Conservation (phyloP, 2,329 filamentous ascomycete genomes). For the Apiospora pterosperma region DNA sequence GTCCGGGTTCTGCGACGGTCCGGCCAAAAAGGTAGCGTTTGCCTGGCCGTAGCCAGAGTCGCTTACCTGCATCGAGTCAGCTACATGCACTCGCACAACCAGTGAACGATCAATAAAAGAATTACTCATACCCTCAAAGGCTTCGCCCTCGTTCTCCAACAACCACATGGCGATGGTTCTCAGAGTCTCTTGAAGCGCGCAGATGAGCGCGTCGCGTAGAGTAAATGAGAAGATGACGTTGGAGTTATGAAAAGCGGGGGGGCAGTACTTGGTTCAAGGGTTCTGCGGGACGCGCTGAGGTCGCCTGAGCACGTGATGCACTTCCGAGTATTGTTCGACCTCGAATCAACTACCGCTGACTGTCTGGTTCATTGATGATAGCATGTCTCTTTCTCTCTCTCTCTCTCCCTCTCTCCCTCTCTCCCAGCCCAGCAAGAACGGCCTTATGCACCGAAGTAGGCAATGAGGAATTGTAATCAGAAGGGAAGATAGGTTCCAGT, state of each 20-base stretch:
- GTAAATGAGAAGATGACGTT: neutral
- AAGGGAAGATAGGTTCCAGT: too few relatives aligned
- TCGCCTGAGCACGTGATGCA: neutral
- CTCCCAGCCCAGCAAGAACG: too few relatives aligned
- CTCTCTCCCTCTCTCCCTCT: too few relatives aligned
- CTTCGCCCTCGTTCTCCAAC: conserved; percentile 54
- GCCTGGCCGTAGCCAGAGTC: conserved; percentile 81
- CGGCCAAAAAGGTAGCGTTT: conserved; percentile 84
- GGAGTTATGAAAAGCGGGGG: neutral
- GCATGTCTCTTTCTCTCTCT: too few relatives aligned
- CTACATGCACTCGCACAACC: conserved; percentile 9
- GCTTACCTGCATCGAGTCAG: conserved; percentile 49
- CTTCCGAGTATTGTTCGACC: neutral
- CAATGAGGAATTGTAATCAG: too few relatives aligned
- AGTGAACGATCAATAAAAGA: neutral
- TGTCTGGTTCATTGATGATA: too few relatives aligned
- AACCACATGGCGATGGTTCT: conserved; percentile 55
- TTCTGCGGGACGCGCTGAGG: neutral
- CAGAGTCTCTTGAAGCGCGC: neutral
- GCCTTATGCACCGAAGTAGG: too few relatives aligned
- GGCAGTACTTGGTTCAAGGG: neutral
- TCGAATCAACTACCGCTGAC: neutral
- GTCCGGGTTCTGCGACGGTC: conserved; percentile 63
- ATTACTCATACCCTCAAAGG: conserved; percentile 40
- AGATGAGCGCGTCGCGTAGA: neutral